These are phyloP conservation scores for Pichia insulana DNA, from an alignment of 805 yeast genomes.

Conservation along the genomic window DNA sequence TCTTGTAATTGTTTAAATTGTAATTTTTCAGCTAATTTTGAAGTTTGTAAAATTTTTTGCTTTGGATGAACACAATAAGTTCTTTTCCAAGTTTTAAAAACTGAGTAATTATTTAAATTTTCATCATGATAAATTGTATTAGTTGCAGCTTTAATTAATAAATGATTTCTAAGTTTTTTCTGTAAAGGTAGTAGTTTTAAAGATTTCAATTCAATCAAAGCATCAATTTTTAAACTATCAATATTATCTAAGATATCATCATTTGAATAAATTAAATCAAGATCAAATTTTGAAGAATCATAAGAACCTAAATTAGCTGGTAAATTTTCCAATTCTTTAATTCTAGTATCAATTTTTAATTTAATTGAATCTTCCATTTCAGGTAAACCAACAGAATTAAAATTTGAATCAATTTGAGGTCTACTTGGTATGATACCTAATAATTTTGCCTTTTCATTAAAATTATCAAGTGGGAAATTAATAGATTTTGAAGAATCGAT, in stretches of 20 bases:
- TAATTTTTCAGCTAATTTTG: conserved; percentile 64
- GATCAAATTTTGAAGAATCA: conserved; percentile 25
- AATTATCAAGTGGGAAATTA: conserved; percentile 22
- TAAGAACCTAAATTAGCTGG: conserved; percentile 68
- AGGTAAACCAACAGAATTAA: conserved; percentile 40
- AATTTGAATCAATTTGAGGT: conserved; percentile 25
- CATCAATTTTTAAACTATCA: conserved; percentile 55
- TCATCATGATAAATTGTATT: conserved; percentile 46
- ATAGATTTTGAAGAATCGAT: conserved; percentile 1
- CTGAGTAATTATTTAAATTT: conserved; percentile 42
- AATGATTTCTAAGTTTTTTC: conserved; percentile 55
- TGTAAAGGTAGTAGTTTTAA: conserved; percentile 60
- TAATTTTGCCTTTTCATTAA: conserved; percentile 30
- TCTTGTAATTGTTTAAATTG: conserved; percentile 66
- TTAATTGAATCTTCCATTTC: conserved; percentile 46
- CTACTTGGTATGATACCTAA: conserved; percentile 31
- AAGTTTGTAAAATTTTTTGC: conserved; percentile 64
- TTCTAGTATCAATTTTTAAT: conserved; percentile 46
- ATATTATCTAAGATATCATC: conserved; percentile 37
- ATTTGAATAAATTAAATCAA: conserved; percentile 31
- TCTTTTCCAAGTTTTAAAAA: conserved; percentile 59
- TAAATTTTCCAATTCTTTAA: conserved; percentile 50
- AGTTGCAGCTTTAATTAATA: conserved; percentile 32
- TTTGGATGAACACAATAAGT: conserved; percentile 61
- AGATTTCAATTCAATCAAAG: conserved; percentile 63